phyloP scores from a whole-genome alignment of 805 yeast genomes.

The Wilhelminamyces savonicus region DNA sequence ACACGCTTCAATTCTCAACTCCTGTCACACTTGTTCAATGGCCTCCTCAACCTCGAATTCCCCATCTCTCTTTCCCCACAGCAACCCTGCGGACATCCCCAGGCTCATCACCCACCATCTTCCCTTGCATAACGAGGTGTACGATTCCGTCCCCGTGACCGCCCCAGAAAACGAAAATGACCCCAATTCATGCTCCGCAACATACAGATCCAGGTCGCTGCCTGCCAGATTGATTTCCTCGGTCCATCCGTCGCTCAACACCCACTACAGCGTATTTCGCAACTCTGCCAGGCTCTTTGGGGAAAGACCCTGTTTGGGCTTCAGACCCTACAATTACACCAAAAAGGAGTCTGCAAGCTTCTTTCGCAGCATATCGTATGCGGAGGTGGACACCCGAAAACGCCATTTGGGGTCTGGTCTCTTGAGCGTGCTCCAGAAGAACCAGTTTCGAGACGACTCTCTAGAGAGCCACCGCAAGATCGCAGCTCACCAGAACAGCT shows the following conservation, averaged over 20 bases:
- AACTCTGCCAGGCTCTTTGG: conserved; percentile 15
- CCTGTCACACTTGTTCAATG: too few relatives aligned
- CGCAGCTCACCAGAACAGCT: conserved; percentile 14
- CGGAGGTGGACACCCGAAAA: conserved; percentile 36
- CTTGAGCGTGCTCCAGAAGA: conserved; percentile 20
- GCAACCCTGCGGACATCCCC: too few relatives aligned
- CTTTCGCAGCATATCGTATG: conserved; percentile 41
- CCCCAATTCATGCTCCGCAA: too few relatives aligned
- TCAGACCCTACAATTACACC: conserved; percentile 27
- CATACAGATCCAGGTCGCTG: not conserved
- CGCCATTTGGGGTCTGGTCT: conserved; percentile 51
- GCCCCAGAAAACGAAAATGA: not conserved
- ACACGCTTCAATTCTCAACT: too few relatives aligned
- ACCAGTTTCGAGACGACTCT: conserved; percentile 13
- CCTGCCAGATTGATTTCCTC: conserved; percentile 11
- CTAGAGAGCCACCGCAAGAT: conserved; percentile 21
- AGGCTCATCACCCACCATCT: too few relatives aligned
- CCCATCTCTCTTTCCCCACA: too few relatives aligned
- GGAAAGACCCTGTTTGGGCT: conserved; percentile 31
- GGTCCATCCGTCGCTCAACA: conserved; percentile 29
- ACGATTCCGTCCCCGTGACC: too few relatives aligned
- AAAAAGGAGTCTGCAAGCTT: conserved; percentile 19
- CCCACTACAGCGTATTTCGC: conserved; percentile 30
- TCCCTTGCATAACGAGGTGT: too few relatives aligned
- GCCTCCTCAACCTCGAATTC: too few relatives aligned